phyloP scores from a whole-genome alignment of 192 early-diverging fungal genomes.

The Backusella morwellensis region DNA sequence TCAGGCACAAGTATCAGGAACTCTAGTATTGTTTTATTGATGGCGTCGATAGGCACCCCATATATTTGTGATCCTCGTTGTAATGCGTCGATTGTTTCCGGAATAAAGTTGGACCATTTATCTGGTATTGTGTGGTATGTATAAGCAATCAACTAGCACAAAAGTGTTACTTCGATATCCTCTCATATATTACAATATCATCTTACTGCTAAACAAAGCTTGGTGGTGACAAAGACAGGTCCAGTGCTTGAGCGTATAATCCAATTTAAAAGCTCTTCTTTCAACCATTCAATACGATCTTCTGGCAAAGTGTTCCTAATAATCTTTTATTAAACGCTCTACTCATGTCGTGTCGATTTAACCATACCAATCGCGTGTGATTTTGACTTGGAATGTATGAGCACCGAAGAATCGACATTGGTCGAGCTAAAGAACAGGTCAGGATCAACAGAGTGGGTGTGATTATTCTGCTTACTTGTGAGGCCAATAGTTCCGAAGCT shows the following conservation, averaged over 20 bases:
- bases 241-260: constrained; percentile 44
- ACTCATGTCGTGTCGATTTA: background rate
- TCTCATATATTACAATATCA: background rate
- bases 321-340: background rate
- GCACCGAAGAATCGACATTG: constrained; percentile 60
- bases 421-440: constrained; percentile 23
- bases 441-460: background rate
- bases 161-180: background rate
- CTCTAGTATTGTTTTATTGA: constrained; percentile 45
- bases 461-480: constrained; percentile 33
- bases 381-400: constrained; percentile 57
- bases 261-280: constrained; percentile 45
- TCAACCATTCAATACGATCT: constrained; percentile 53
- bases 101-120: constrained; percentile 52
- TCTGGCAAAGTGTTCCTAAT: constrained; percentile 48
- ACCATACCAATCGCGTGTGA: constrained; percentile 53
- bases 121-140: constrained; percentile 46
- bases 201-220: constrained; percentile 53
- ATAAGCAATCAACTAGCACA: constrained; percentile 45
- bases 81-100: constrained; percentile 37
- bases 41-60: constrained; percentile 19
- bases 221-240: constrained; percentile 48
- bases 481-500: constrained; percentile 47
- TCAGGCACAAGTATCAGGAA: constrained; percentile 57
- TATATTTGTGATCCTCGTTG: constrained; percentile 22